Base-by-base conservation (phyloP, 2,329 filamentous ascomycete genomes). In the Juglanconis sp. region DNA sequence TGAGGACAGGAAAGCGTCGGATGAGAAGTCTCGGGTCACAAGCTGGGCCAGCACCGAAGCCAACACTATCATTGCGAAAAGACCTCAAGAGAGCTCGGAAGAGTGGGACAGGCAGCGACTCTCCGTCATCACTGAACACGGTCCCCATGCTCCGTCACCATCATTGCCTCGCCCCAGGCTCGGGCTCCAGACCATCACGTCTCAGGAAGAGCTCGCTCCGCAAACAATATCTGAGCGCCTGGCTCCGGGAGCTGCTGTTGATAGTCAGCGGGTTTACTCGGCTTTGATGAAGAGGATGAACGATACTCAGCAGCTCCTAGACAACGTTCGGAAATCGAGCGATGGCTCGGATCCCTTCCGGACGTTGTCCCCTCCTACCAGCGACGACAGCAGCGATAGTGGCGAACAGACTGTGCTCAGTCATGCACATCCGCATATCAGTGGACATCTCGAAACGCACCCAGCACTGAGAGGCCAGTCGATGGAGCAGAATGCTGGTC, bases 1-100 rank as follows among this genome's bases (percentile, higher is more conserved):
- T 56, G 75, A 77, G 36, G 11, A 7, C 5, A 71, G 71, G 46
- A 73, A 72, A 54, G 68, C 67, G 1, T 76, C 72, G 13, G 81
- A 83, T 44, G 81, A 85, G 24, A 83, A 77, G 64, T 89, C 86
- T n/a, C 76, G 88, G 30, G 84, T 90, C 54, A 90, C 88, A 2
- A 92, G 88, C 70, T 91, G 89, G 89, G 83, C 82, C 4, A 84
- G 86, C 63, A 89, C 88, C 0, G 84, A 82, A 1, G 77, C 79
- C 1, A 81, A 81, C 59, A 85, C 82, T 3, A 80, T 83, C 3
- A 72, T 79, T 5, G 84, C 73, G 70, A 61, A 79, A 75, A 61
- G 77, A 61, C 55, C 74, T 64, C 59, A 69, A 57, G 49, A 73
- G 61, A 17, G 60, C 53, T 4, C 68, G 68, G 57, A 73, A 69